Evolutionary conservation across 1,139 yeast species (phyloP).

Genomic region (Torulaspora globosa): DNA sequence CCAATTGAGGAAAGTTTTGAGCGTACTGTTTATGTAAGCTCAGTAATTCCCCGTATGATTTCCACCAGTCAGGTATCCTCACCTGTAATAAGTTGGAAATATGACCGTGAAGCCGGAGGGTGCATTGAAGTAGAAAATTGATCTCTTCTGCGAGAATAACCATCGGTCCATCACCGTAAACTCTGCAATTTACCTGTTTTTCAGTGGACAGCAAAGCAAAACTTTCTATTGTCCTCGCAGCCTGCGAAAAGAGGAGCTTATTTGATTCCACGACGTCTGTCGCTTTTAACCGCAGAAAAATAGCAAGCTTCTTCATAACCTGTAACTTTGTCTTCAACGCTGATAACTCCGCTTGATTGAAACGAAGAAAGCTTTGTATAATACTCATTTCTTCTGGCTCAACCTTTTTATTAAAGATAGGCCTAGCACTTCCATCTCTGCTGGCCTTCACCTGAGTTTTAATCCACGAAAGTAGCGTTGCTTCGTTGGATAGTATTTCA

Average conservation of each 20-base stretch:
- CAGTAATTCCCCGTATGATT: slow-evolving; percentile 38
- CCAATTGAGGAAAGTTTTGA: slow-evolving; percentile 25
- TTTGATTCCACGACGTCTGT: slow-evolving; percentile 40
- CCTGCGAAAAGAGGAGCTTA: slow-evolving; percentile 22
- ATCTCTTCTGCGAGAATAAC: slow-evolving; percentile 20
- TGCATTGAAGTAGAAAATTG: slow-evolving; percentile 27
- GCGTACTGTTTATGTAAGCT: slow-evolving; percentile 35
- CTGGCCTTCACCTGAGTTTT: slow-evolving; percentile 13
- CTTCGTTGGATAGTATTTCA: slow-evolving; percentile 14
- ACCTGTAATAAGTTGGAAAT: slow-evolving; percentile 42
- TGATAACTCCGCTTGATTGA: slow-evolving; percentile 48
- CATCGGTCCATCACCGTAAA: slow-evolving; percentile 13
- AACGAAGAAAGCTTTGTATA: slow-evolving; percentile 54
- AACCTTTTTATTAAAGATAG: slow-evolving; percentile 17
- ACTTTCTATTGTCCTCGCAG: slow-evolving; percentile 8
- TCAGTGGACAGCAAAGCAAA: slow-evolving; percentile 1
- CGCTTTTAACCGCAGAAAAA: slow-evolving; percentile 45
- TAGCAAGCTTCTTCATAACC: slow-evolving; percentile 43
- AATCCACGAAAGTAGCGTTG: slow-evolving; percentile 19
- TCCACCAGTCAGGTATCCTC: slow-evolving; percentile 52
- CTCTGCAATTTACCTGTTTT: not conserved
- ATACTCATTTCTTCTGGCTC: slow-evolving; percentile 48
- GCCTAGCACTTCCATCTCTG: slow-evolving; percentile 6
- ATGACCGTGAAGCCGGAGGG: slow-evolving; percentile 41
- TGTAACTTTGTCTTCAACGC: slow-evolving; percentile 38